phyloP scores from a whole-genome alignment of 176 grass and related monocot species.

The Oryza glumipatula region DNA sequence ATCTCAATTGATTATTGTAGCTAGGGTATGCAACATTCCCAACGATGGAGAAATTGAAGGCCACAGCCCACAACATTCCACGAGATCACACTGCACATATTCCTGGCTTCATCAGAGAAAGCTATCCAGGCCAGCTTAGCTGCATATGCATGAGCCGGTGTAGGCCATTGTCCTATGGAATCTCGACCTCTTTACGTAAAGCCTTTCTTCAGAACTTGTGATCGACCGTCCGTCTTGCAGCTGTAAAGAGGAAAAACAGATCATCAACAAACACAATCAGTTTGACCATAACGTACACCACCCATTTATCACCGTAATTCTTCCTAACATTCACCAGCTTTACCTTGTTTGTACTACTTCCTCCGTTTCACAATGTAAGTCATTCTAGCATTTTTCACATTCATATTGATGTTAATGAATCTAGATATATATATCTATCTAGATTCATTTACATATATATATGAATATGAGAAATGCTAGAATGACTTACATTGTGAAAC shows the following conservation, averaged over 20 bases:
- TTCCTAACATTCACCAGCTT: not conserved
- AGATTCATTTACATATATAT: too few relatives aligned
- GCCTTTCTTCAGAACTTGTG: not conserved
- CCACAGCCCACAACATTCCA: not conserved
- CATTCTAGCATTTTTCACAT: too few relatives aligned
- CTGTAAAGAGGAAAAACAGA: constrained; percentile 11
- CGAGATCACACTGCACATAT: constrained; percentile 29
- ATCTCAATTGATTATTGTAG: not conserved
- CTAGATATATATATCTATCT: too few relatives aligned
- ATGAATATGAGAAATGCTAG: too few relatives aligned
- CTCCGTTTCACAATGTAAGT: too few relatives aligned
- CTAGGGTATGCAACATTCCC: constrained; percentile 9
- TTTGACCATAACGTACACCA: not conserved
- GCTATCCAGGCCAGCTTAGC: too few relatives aligned
- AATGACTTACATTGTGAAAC: too few relatives aligned
- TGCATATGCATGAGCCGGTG: not conserved
- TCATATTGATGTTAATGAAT: too few relatives aligned
- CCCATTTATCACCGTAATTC: not conserved
- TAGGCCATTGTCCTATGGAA: not conserved
- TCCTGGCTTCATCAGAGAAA: constrained; percentile 23
- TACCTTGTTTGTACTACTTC: not conserved
- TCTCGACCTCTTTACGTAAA: constrained; percentile 18
- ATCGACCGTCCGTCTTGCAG: not conserved
- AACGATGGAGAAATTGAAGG: not conserved
- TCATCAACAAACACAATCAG: not conserved